Base-by-base conservation (phyloP, 768 basidiomycete genomes). In the Amanita brunnescens region DNA sequence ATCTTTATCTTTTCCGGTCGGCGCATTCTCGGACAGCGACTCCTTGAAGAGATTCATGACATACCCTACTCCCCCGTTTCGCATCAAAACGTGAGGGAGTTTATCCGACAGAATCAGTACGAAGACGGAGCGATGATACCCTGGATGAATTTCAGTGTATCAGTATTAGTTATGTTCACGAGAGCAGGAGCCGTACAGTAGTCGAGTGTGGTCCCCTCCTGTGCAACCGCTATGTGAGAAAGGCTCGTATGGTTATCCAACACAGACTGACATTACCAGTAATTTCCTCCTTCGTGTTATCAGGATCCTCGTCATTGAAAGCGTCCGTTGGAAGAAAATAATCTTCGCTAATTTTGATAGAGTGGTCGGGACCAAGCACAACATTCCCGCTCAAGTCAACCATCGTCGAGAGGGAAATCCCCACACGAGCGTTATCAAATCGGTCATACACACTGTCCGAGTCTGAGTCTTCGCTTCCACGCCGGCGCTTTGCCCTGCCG, bases 71-170 rank as follows among this genome's bases (percentile, higher is more conserved):
- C 37, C 21, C 13, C 29, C 20, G 16, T 29, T 29, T 13, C 14
- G 14, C 10, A 26, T 35, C 9, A 50, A 20, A 40, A 50, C 35
- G n/a, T 39, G n/a, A 18, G 12, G 23, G 14, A 39, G 26, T 29
- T 62, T 55, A 14, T 57, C 55, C 35, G 60, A 38, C n/a, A 51
- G 63, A 24, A 61, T 57, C 14, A 72, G 35, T 14, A 72, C 52
- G 7, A 71, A 56, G 14, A 67, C 69, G 2, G 70, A 67, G 7
- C 61, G 57, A 14, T 52, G 57, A 47, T 65, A 63, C 52, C 54
- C 64, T 65, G 30, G 4, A 21, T n/a, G n/a, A n/a, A 29, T 29
- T 29, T n/a, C 59, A 42, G 20, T 49, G 55, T 58, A 52, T 53
- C 58, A 60, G 38, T 18, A 44, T 20, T 23, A 9, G 1, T 21